Conservation (phyloP, 371 early-diverging fungal species). For the Apophysomyces variabilis region DNA sequence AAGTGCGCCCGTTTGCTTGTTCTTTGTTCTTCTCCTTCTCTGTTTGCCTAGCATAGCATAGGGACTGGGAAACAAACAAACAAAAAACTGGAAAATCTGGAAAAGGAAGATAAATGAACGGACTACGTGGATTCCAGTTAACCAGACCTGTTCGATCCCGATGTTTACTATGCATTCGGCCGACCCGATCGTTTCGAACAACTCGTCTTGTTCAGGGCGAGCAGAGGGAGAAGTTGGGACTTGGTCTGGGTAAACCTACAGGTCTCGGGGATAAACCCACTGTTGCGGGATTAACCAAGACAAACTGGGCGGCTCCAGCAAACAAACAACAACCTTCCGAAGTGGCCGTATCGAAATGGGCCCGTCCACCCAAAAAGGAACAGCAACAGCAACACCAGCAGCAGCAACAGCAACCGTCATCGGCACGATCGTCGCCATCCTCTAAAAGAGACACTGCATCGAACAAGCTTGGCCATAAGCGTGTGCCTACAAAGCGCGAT, state of each 20-base stretch:
- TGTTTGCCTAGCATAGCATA: too few species aligned
- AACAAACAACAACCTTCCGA: not conserved
- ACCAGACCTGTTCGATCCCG: not conserved
- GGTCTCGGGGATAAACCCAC: not conserved
- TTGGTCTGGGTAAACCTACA: not conserved
- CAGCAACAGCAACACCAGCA: too few species aligned
- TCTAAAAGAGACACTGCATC: too few species aligned
- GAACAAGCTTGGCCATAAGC: conserved; percentile 5
- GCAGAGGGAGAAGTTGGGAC: not conserved
- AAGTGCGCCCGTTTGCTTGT: too few species aligned
- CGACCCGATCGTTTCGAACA: not conserved
- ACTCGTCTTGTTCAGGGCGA: not conserved
- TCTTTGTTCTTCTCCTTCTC: too few species aligned
- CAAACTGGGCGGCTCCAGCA: not conserved
- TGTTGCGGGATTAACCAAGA: not conserved
- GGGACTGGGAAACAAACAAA: too few species aligned
- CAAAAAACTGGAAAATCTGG: too few species aligned
- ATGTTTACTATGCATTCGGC: not conserved
- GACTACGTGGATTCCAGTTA: not conserved
- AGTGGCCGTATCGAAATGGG: not conserved
- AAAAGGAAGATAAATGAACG: not conserved
- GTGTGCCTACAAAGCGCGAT: conserved; percentile 30
- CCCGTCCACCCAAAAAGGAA: not conserved
- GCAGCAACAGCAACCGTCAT: not conserved
- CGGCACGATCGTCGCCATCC: not conserved